These are phyloP conservation scores for Neoboletus brunneissimus DNA, from an alignment of 768 basidiomycete genomes.

Conservation along the genomic window DNA sequence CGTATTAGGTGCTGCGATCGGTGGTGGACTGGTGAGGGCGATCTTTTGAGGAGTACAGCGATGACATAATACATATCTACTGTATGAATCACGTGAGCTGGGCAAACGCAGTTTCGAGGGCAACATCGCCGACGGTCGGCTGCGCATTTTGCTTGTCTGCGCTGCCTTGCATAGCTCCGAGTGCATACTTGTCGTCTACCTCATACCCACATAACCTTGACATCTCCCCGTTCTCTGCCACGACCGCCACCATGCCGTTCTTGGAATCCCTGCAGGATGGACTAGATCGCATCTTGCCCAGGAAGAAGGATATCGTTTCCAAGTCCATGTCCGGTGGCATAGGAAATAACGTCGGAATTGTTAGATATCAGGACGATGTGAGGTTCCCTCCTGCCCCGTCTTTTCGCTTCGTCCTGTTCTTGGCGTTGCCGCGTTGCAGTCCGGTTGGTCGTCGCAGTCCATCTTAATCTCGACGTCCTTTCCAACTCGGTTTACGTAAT, in stretches of 20 bases:
- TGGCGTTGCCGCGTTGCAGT: slow-evolving; percentile 15
- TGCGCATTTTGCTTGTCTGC: slow-evolving; percentile 10
- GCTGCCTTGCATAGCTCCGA: slow-evolving; percentile 7
- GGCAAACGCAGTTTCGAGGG: not conserved
- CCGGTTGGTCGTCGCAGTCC: slow-evolving; percentile 11
- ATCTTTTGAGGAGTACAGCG: slow-evolving; percentile 36
- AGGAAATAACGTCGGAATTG: slow-evolving; percentile 56
- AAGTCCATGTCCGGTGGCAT: slow-evolving; percentile 52
- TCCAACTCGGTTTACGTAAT: slow-evolving; percentile 35
- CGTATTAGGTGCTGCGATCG: slow-evolving; percentile 47
- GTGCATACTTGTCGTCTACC: slow-evolving; percentile 8
- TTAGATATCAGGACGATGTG: slow-evolving; percentile 70
- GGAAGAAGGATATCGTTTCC: slow-evolving; percentile 20
- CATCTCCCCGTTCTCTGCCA: not conserved
- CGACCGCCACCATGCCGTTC: slow-evolving; percentile 22
- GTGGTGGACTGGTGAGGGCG: slow-evolving; percentile 46
- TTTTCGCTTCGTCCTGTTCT: not conserved
- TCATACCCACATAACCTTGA: not conserved
- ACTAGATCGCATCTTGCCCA: slow-evolving; percentile 32
- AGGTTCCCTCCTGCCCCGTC: slow-evolving; percentile 31
- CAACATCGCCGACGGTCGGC: not conserved
- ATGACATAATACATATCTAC: slow-evolving; percentile 21
- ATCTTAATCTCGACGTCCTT: slow-evolving; percentile 22
- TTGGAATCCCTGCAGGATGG: slow-evolving; percentile 30
- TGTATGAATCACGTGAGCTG: slow-evolving; percentile 22